Conservation (phyloP, 2,329 filamentous ascomycete genomes). For the Penicillium brevicompactum region DNA sequence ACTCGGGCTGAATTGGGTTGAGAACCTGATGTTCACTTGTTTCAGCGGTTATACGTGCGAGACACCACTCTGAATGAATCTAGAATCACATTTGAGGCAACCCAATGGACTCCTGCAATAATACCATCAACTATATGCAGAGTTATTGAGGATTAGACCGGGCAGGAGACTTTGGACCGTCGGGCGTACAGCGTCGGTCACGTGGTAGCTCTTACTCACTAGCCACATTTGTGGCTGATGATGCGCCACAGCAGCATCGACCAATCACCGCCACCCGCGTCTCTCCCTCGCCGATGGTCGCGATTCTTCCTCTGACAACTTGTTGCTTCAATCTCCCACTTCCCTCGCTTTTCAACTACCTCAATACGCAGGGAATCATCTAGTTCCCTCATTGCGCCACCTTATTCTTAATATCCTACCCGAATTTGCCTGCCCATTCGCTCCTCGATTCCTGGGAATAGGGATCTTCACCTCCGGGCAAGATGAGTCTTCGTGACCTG, state of each 20-base stretch:
- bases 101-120: background rate
- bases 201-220: background rate
- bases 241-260: constrained; percentile 9
- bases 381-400: constrained; percentile 10
- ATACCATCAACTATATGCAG: constrained; percentile 4
- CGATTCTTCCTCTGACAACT: constrained; percentile 18
- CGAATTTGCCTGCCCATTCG: constrained; percentile 7
- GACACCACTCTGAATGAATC: background rate
- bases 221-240: constrained; percentile 5
- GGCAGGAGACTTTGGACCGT: background rate
- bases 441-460: constrained; percentile 13
- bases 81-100: background rate
- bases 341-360: constrained; percentile 6
- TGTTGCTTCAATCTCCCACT: constrained; percentile 16
- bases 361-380: constrained; percentile 9
- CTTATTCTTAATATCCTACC: constrained; percentile 7
- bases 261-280: constrained; percentile 24
- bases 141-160: constrained; percentile 4
- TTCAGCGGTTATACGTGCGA: background rate
- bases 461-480: constrained; percentile 30
- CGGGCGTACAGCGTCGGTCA: background rate
- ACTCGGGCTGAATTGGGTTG: constrained; percentile 15
- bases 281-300: constrained; percentile 22
- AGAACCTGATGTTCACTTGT: background rate
- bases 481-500: constrained; percentile 66